Evolutionary conservation across 129 eudicot genomes (phyloP), one percentile per base, ranked within the genome.

Genomic region (Artemisia annua): DNA sequence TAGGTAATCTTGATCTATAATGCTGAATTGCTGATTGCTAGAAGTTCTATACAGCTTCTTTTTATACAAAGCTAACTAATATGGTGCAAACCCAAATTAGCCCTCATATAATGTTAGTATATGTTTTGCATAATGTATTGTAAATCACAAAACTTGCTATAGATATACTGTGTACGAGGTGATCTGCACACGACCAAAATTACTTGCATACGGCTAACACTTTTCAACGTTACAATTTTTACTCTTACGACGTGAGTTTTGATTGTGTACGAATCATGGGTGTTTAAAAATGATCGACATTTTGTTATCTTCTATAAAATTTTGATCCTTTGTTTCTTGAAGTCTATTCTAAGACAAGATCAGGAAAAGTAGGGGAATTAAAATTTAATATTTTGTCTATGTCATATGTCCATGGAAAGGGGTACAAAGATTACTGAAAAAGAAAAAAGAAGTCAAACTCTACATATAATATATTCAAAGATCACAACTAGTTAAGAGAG

Each of bases 301-400:
- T 13, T 71, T 58, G 71, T 32, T 61, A 61, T 52, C 28, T 64
- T 63, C 66, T 51, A 51, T 22, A 30, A 4, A 64, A 52, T 49
- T 44, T 56, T 48, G 70, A 73, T 61, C 62, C 60, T 26, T 72
- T 57, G 60, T 17, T 73, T 75, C 71, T 15, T 39, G 10, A 69
- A 22, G 60, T 14, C 20, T 58, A 59, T 78, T 51, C 30, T 19
- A 70, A 55, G 79, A 77, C 83, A 85, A 81, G 88, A 80, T 86
- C 79, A 87, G 83, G 56, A 79, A 81, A 81, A 78, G 63, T 5
- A 43, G 86, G 88, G 51, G n/a, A 51, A 4, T 61, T 26, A 69
- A 57, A 68, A 48, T 72, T 26, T 18, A 63, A 68, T 69, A 75
- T 51, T 30, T 67, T 20, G 48, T 78, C 14, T 67, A 73, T 59